Base-by-base conservation (phyloP, 495 filamentous ascomycete species). In the Xylaria venustula region DNA sequence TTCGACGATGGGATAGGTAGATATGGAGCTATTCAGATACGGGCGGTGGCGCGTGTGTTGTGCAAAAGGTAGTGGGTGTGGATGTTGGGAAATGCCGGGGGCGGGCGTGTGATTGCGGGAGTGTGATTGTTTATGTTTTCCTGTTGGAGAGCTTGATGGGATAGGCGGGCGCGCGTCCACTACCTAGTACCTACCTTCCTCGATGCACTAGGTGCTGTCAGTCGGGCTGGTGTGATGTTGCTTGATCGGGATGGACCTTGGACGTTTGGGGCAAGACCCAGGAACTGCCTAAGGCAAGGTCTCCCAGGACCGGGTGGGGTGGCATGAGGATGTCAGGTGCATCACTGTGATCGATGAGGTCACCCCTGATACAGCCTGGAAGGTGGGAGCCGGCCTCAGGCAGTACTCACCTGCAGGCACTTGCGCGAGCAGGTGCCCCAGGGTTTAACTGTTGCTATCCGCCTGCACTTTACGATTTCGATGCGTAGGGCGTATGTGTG, bases 51-150 rank as follows among this genome's bases (percentile, higher is more conserved):
- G 67, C 67, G 64, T 54, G 64, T 64, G 28, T 57, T 41, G 23
- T 41, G 48, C 45, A 32, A 62, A 62, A 56, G 61, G 56, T 63
- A 62, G 66, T 71, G 63, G 62, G 61, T 68, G 66, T 68, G 37
- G 58, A 60, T 23, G 49, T 53, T 36, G 49, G 41, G 7, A 52
- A 46, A 54, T 47, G 41, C 50, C 34, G 48, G 37, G 58, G 36
- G 9, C 23, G 48, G 58, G 25, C 14, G 32, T 1, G n/a, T 34
- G 30, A 34, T 5, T 34, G 30, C 15, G 49, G 4, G 17, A 34
- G 26, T 32, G 15, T 49, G 50, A 52, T 61, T 61, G 58, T 61
- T 61, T 61, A 53, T 60, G 47, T 60, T 60, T 60, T 60, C 47
- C 57, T 51, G 12, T 50, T 52, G n/a, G 57, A 50, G 53, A 23